A percentile compares a stretch with the other conserved stretches of the same genome.
Evolutionary conservation across 176 grass and related monocot species (phyloP).

Genomic region (Saccharum spontaneum): DNA sequence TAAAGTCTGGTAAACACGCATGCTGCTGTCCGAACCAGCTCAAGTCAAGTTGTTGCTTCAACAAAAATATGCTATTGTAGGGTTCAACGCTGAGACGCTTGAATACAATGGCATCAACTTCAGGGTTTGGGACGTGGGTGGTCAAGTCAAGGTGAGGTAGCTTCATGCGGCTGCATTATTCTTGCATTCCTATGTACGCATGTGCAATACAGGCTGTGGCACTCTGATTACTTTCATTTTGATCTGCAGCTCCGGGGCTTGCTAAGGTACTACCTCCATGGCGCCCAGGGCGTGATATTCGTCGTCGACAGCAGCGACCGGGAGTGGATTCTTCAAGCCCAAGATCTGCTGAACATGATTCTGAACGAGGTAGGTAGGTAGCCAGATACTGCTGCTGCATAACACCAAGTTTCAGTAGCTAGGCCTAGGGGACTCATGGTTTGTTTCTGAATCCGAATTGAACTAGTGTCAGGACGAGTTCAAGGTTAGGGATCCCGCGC

Average conservation of each 20-base stretch:
- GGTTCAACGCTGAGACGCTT: background rate
- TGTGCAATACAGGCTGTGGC: background rate
- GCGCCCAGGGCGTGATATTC: background rate
- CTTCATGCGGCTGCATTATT: background rate
- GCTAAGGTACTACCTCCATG: constrained; percentile 1
- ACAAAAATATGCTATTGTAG: background rate
- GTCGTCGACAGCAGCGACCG: background rate
- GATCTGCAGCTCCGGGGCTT: background rate
- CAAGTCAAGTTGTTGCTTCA: background rate
- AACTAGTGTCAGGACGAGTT: constrained; percentile 1
- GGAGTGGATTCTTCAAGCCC: background rate
- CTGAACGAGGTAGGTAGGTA: background rate
- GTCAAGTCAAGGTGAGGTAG: background rate
- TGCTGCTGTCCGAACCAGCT: background rate
- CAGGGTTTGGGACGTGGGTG: background rate
- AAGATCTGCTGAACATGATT: background rate
- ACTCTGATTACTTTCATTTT: background rate
- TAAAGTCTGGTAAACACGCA: background rate
- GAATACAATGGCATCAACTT: background rate
- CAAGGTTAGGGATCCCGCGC: background rate
- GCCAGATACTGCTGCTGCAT: too few relatives aligned
- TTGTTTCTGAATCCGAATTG: background rate
- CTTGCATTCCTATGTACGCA: background rate
- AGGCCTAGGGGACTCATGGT: background rate
- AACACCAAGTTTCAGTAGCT: background rate